phyloP scores from a whole-genome alignment of 2,329 filamentous ascomycete species.

The Alternaria infectoria region DNA sequence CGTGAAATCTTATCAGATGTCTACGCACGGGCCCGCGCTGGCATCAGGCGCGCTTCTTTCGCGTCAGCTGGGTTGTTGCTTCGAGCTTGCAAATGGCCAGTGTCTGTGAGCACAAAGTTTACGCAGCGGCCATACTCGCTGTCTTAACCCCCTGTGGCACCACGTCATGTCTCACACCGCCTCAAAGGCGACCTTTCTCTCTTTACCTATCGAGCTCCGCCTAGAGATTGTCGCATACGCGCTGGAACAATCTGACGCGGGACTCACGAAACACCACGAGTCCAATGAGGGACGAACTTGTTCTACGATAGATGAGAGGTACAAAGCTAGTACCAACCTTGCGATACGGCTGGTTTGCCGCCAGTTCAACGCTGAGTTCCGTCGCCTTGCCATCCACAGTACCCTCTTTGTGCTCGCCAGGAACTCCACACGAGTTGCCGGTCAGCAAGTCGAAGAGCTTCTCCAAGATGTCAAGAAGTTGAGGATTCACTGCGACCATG shows the following conservation, averaged over 20 bases:
- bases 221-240: slow-evolving; percentile 39
- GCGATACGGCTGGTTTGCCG: slow-evolving; percentile 47
- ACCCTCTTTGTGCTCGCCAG: slow-evolving; percentile 45
- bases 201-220: slow-evolving; percentile 47
- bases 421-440: slow-evolving; percentile 12
- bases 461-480: slow-evolving; percentile 39
- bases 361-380: slow-evolving; percentile 47
- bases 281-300: neutral
- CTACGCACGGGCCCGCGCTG: slow-evolving; percentile 2
- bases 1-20: slow-evolving; percentile 34
- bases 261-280: slow-evolving; percentile 21
- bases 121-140: neutral
- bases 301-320: neutral
- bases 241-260: slow-evolving; percentile 29
- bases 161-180: neutral
- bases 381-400: slow-evolving; percentile 40
- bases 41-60: neutral
- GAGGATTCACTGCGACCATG: slow-evolving; percentile 37
- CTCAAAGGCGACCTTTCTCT: slow-evolving; percentile 20
- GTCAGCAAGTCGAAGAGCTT: slow-evolving; percentile 23
- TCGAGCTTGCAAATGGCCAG: neutral
- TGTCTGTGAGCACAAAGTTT: neutral
- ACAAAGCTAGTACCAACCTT: slow-evolving; percentile 30
- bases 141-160: neutral
- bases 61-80: neutral